Base-by-base conservation (phyloP, 1,139 yeast genomes). In the Candida neerlandica region DNA sequence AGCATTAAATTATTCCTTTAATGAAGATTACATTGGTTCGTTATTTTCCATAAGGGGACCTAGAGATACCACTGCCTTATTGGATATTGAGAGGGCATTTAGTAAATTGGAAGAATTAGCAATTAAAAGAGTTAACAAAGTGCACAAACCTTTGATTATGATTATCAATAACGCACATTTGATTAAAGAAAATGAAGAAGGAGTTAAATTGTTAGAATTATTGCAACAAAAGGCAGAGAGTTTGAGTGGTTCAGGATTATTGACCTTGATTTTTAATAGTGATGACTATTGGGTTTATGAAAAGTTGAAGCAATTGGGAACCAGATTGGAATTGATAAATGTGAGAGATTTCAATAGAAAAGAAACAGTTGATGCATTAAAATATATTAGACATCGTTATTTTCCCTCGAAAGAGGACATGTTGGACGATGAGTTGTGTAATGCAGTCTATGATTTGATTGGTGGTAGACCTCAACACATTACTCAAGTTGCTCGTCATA, bases 211-310 rank as follows among this genome's bases (percentile, higher is more conserved):
- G 43, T 80, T 89, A n/a, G 96, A 88, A 58, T 70, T 89, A 43
- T 68, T 89, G 42, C 96, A 89, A 58, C 96, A 89, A 59, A 88
- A 89, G 61, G 96, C 96, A 0, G 96, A 89, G 61, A 67, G 84
- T 12, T 73, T 89, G 43, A 81, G 92, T 56, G 94, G 94, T 2
- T 77, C 90, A 0, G 92, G 94, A 0, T 70, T 89, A 48, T 85
- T 85, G 14, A 89, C 95, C 0, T 81, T 88, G 66, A 71, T 89
- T 4, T 88, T 89, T 71, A 86, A 87, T 59, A 82, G 90, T 54
- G 96, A 89, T 65, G 96, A 89, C 60, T 89, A 89, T 65, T 89
- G 96, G 96, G 80, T 89, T 1, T 89, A 87, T 63, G 96, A 89
- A 59, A 81, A 90, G 51, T 70, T 89, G 55, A 86, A 86, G 59